Percentiles rank a stretch among this genome's conserved stretches.
phyloP scores from a whole-genome alignment of 768 basidiomycete species.

The Tephrocybe sp. region DNA sequence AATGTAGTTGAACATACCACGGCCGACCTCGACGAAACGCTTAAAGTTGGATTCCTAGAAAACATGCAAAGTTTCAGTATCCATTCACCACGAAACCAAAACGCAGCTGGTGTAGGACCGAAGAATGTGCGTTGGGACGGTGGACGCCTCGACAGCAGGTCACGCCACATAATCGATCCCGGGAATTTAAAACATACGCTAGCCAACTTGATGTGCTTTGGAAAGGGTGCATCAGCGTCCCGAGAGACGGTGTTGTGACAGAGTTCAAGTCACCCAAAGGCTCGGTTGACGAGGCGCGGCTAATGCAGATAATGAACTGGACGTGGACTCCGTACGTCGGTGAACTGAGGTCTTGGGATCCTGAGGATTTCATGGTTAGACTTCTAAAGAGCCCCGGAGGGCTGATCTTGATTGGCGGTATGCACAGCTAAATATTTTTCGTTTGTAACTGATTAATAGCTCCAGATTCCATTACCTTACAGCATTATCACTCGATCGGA shows the following conservation, averaged over 20 bases:
- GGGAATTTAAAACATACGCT: conserved; percentile 21
- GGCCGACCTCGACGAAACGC: conserved; percentile 98
- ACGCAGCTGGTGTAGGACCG: conserved; percentile 18
- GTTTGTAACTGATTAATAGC: not conserved
- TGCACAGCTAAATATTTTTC: not conserved
- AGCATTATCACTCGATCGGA: conserved; percentile 23
- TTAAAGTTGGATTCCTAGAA: conserved; percentile 84
- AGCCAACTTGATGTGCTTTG: conserved; percentile 24
- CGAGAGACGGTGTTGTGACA: conserved; percentile 5
- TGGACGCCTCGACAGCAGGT: conserved; percentile 27
- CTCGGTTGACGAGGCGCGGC: conserved; percentile 24
- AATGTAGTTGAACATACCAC: conserved; percentile 51
- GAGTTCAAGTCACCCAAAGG: conserved; percentile 15
- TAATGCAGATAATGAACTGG: conserved; percentile 31
- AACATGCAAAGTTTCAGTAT: conserved; percentile 14
- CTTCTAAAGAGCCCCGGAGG: conserved; percentile 29
- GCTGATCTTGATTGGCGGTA: conserved; percentile 29
- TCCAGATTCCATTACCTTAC: conserved; percentile 24
- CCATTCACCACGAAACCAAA: too few species aligned
- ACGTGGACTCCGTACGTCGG: conserved; percentile 27
- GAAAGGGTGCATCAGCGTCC: conserved; percentile 26
- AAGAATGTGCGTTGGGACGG: conserved; percentile 24
- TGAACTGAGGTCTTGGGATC: conserved; percentile 22
- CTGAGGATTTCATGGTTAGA: conserved; percentile 29
- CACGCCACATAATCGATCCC: conserved; percentile 21